These are phyloP conservation scores for Aspergillus sclerotiicarbonarius DNA, from an alignment of 495 filamentous ascomycete species.

Conservation along the genomic window DNA sequence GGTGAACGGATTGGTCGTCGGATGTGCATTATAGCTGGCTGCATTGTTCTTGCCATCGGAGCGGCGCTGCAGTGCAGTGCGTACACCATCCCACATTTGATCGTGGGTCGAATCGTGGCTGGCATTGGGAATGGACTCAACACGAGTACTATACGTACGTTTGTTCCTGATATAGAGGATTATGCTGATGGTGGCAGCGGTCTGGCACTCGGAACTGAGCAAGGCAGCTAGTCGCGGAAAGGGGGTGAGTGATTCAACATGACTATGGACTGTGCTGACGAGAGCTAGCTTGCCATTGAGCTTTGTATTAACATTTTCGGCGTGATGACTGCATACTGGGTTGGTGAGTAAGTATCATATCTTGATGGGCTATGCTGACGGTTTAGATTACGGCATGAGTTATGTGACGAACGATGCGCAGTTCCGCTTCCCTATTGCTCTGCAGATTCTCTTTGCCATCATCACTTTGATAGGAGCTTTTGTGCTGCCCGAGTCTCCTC, in stretches of 20 bases:
- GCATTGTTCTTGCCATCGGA: constrained; percentile 53
- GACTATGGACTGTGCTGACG: constrained; percentile 4
- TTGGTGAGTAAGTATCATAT: constrained; percentile 25
- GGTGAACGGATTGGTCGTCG: constrained; percentile 56
- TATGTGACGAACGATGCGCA: constrained; percentile 31
- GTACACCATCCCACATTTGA: constrained; percentile 49
- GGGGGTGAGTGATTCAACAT: constrained; percentile 42
- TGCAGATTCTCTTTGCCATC: constrained; percentile 57
- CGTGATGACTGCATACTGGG: constrained; percentile 38
- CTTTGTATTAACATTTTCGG: constrained; percentile 62
- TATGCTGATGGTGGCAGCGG: constrained; percentile 25
- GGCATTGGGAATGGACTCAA: constrained; percentile 51
- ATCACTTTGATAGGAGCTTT: constrained; percentile 45
- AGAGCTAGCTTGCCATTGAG: constrained; percentile 48
- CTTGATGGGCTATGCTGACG: background rate
- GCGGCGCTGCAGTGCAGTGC: constrained; percentile 54
- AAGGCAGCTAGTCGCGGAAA: constrained; percentile 61
- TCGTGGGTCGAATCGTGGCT: constrained; percentile 48
- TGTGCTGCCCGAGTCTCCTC: constrained; percentile 54
- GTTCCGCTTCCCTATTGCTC: constrained; percentile 52
- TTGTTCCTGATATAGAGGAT: background rate
- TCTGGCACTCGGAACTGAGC: constrained; percentile 57
- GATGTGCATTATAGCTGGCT: constrained; percentile 52
- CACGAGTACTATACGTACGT: constrained; percentile 46
- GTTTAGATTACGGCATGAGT: constrained; percentile 33